Evolutionary conservation across 108 stramenopile species (phyloP), one percentile per base, ranked within the genome.

Genomic region (Cyclostephanos tholiformis): DNA sequence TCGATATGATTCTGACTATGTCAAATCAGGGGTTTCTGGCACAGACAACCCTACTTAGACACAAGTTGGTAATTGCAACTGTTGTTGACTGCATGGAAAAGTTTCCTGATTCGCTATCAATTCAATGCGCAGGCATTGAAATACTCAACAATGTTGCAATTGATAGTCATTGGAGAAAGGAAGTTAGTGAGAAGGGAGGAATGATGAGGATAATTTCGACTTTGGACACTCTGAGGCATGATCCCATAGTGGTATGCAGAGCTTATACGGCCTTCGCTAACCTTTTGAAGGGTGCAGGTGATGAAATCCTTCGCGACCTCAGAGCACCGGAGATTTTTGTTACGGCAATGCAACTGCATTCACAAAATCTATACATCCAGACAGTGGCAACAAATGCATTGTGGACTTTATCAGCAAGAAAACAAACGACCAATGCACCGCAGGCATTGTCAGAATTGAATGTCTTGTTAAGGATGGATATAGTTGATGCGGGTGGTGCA

Each of bases 21-120:
- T 16, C 78, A 13, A 46, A 68, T 17, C 56, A 22, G n/a, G 67
- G 71, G 17, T 36, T 48, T 35, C 23, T 60, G 7, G 64, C 71
- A 29, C 53, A 60, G 22, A 67, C 17, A 7, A 56, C 56, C 4
- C 48, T 79, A 26, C 49, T 72, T 26, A 17, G 48, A 51, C 52
- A 64, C 32, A 67, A 68, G 52, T 22, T 5, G 0, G 39, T 72
- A 11, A 48, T 79, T 63, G 71, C 56, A 20, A 36, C 71, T 11
- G 63, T 73, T 56, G 78, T 79, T 10, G 41, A 30, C 9, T 72
- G 66, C 58, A 72, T 79, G 71, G 72, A 63, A 61, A 71, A 71
- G 50, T 78, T 57, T 41, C 60, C 67, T 10, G 22, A 12, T 35
- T 72, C 67, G 30, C 43, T 62, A 14, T 20, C 50, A 3, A 69